Base-by-base conservation (phyloP, 805 yeast genomes). In the Clavispora vitiphila region DNA sequence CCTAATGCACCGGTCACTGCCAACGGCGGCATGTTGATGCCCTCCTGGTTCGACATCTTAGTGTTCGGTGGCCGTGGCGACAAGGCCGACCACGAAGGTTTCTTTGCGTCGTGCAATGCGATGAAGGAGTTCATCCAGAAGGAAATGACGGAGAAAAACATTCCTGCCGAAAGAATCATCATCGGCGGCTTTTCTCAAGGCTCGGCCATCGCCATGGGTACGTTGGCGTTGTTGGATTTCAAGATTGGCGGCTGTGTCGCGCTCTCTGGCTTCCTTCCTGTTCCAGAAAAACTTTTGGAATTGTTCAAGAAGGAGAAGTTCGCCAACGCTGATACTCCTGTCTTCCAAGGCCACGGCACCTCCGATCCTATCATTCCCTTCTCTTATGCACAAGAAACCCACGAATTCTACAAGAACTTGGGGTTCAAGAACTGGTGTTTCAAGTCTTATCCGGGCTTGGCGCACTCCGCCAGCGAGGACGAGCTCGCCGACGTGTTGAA, bases 141-240 rank as follows among this genome's bases (percentile, higher is more conserved):
- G 41, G 80, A 82, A 50, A 65, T 76, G 12, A 76, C 74, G 8
- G 51, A 54, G 6, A 44, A 59, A 39, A 78, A 83, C 8, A 74
- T 85, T 26, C 71, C 77, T 4, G 69, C 83, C 0, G 78, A 78
- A 14, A 77, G 84, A 40, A 84, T 93, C 36, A 68, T 93, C n/a
- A 69, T 93, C 43, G 98, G 98, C 26, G 99, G 99, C 0, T 93
- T 93, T 59, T 83, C 95, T 4, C 99, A 93, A 65, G 99, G 99
- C 41, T 95, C 88, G 37, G 89, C 95, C 1, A 46, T 91, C 9
- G 66, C 93, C 1, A 65, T 86, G 44, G 87, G 86, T 3, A 58
- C 83, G 12, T 69, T 78, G 18, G 68, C 81, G 0, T 61, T 74
- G 9, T 59, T 72, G 24, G 80, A 80, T 15, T 57, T 66, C 42